Evolutionary conservation across 148 eudicot species (phyloP).

Genomic region (Rhododendron mucronatum): DNA sequence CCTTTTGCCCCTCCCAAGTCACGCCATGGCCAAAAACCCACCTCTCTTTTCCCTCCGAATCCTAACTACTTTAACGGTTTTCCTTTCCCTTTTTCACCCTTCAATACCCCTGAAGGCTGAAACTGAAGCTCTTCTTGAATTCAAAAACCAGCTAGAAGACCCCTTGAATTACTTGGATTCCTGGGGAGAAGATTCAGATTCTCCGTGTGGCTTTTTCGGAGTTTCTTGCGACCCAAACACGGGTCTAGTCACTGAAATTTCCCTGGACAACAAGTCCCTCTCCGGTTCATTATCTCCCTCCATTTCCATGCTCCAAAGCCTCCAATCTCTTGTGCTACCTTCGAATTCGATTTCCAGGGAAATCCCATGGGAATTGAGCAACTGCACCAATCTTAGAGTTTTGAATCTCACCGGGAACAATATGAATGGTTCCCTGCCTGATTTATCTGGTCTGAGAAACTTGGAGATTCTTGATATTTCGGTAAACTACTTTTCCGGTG

Average conservation of each 20-base stretch:
- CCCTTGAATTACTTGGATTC: constrained; percentile 58
- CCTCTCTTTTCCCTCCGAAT: constrained; percentile 26
- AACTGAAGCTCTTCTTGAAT: constrained; percentile 57
- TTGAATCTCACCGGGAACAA: constrained; percentile 60
- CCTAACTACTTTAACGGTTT: constrained; percentile 20
- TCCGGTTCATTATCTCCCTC: constrained; percentile 63
- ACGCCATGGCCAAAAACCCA: constrained; percentile 30
- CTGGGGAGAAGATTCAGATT: constrained; percentile 46
- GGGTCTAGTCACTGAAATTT: constrained; percentile 42
- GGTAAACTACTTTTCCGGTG: constrained; percentile 55
- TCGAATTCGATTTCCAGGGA: constrained; percentile 42
- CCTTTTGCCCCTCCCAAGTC: constrained; percentile 12
- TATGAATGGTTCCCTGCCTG: constrained; percentile 69
- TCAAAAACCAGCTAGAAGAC: constrained; percentile 70
- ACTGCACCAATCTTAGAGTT: constrained; percentile 51
- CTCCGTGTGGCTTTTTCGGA: constrained; percentile 63
- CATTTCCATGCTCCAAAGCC: constrained; percentile 43
- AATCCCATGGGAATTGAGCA: constrained; percentile 41
- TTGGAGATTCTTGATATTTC: constrained; percentile 69
- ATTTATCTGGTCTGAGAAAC: constrained; percentile 49
- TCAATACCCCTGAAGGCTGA: constrained; percentile 31
- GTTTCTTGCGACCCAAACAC: constrained; percentile 61
- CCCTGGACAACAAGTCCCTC: constrained; percentile 49
- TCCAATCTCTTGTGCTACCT: constrained; percentile 47
- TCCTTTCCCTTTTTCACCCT: constrained; percentile 23